Base-by-base conservation (phyloP, 148 eudicot genomes). In the Agrostemma githago region DNA sequence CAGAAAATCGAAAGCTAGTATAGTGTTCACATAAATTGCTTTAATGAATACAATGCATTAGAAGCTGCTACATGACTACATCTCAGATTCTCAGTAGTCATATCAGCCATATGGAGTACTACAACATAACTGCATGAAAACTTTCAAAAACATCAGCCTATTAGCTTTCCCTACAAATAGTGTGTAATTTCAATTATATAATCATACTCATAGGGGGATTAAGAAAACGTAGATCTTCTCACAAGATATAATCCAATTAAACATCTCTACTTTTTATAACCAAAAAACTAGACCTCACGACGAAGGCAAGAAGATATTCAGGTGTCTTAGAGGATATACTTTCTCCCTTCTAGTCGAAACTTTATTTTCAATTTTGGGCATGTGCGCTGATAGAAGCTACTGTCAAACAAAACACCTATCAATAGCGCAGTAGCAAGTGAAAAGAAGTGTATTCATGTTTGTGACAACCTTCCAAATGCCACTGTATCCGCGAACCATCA, bases 401-500 rank as follows among this genome's bases (percentile, higher is more conserved):
- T 8, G 38, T 44, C 73, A 67, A 41, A 70, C 69, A 80, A 80
- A 76, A 43, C 62, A 39, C 60, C 41, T 70, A 72, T 17, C 15
- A 54, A 70, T 15, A 62, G 48, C 21, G 59, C 68, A 66, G 14
- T 38, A 66, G 3, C 40, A 19, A 70, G 61, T 17, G 53, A 62
- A 14, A 42, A 72, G 19, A 38, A 63, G 41, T 37, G 48, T 68
- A 62, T 61, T 71, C 62, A 75, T 65, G 63, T 74, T 61, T 46
- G 60, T 40, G 64, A 73, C 77, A 62, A 94, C 98, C 98, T 92
- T 95, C 98, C 98, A 95, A 70, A 85, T 85, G 76, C 98, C 97
- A 61, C 54, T 81, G 83, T 95, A 95, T 77, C 98, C 98, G 73
- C 78, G 90, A 68, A 57, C 76, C 79, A 82, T 89, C 71, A 95